Evolutionary conservation across 2,329 filamentous ascomycete species (phyloP), one percentile per base, ranked within the genome.

Genomic region (Aspergillus sp.): DNA sequence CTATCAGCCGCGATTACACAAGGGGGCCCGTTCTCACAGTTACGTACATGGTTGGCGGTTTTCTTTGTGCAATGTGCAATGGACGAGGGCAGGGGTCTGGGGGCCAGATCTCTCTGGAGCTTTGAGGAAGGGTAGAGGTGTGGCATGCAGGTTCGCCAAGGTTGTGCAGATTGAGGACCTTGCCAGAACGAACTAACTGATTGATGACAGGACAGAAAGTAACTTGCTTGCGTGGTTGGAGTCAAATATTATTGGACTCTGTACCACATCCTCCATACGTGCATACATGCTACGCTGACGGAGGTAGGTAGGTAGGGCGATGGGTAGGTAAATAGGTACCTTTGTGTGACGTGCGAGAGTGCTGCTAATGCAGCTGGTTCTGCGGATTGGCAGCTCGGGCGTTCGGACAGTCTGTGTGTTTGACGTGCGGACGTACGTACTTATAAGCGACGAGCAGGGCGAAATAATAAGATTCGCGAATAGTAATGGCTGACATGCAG

Each of bases 111-210:
- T 34, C 13, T 11, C 31, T 38, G 31, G 31, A 15, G 31, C 13
- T 38, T 38, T 9, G 31, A 38, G 31, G 31, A 15, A 3, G 4
- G 15, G 43, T 46, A 13, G 43, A 46, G 15, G 17, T 46, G 19
- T 57, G 48, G 34, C 34, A 57, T 57, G 55, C 55, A 57, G 55
- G 55, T 57, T 57, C 55, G 55, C 55, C 55, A 57, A 57, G 55
- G 48, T 51, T 45, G 55, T n/a, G 25, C 23, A 48, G 47, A 57
- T 41, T 41, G 34, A 41, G 34, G 13, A 41, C 34, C 34, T 41
- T 41, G 34, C 5, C 11, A 41, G 9, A 15, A 15, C 13, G 34
- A 41, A 41, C 34, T 41, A 15, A 15, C 15, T 41, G 5, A 7
- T 41, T 3, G 11, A 41, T 15, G 11, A 41, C 11, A 41, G 9